Evolutionary conservation across 768 basidiomycete species (phyloP), one percentile per base, ranked within the genome.

Genomic region (Tylopilus felleus): DNA sequence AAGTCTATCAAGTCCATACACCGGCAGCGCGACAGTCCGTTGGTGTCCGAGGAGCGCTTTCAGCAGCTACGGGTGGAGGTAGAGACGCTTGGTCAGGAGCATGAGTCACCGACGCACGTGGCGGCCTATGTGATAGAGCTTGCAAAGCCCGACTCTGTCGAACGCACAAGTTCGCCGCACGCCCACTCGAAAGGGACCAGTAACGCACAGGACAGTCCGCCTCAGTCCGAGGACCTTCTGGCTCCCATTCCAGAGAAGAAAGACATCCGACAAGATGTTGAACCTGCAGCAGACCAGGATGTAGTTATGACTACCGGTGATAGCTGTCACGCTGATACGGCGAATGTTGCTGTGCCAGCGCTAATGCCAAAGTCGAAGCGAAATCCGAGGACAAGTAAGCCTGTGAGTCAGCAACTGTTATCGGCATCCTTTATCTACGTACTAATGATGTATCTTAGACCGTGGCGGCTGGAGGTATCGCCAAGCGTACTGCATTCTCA

Each of bases 1-100:
- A 49, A 43, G 3, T 50, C 46, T 49, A 27, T 47, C 31, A 48
- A 46, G 2, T 52, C 47, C 45, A 27, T 47, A 29, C 28, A 25
- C 17, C 45, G 52, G 39, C 48, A 35, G 8, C 14, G 35, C 25
- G 49, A 53, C 13, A 49, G 27, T 16, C 58, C 67, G 21, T 27
- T 58, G 19, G 51, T 65, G 16, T 65, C 70, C 65, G 60, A 63
- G 57, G 68, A 71, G 51, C 68, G 65, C 31, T 38, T 63, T 21
- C 21, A 58, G n/a, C 59, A 51, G 8, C 44, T 71, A 7, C 61
- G 59, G 5, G 54, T 47, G 5, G 52, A 63, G 36, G 52, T 65
- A 8, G 52, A 52, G 19, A 58, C 58, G 5, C 61, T 69, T 45
- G 50, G 33, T 23, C 55, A 10, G n/a, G 38, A n/a, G 9, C 38